Evolutionary conservation across 1,284 basidiomycete genomes (phyloP), one percentile per base, ranked within the genome.

Genomic region (Trichosporon ovoides): DNA sequence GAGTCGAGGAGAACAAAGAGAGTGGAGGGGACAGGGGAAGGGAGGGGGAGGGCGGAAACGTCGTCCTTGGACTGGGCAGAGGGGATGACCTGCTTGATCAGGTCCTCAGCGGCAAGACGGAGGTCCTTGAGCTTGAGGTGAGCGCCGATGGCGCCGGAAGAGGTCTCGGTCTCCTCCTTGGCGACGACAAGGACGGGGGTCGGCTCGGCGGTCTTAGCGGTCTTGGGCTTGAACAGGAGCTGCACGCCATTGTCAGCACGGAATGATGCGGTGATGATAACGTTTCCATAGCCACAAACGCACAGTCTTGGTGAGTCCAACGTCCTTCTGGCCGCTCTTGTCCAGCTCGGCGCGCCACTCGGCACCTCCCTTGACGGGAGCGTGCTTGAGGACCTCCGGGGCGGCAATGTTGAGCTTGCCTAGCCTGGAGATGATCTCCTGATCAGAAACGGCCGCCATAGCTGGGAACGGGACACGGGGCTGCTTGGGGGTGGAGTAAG

Each of bases 81-180:
- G 35, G 75, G 75, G 73, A 96, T 89, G 79, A 94, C 90, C 69
- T 94, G 88, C 56, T 83, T 83, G 70, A 96, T 81, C 36, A 96
- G 82, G 71, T 96, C 92, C 70, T 90, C 88, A 35, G 85, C 84
- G n/a, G 91, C 93, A 55, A 95, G 78, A 43, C 92, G 82, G 68
- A 96, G 81, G 63, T 96, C 92, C 80, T 96, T 95, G 77, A 96
- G 78, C 70, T 86, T 86, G 62, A 98, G 82, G 72, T 87, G 86
- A 78, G 89, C 89, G 43, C 84, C 89, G 62, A 96, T 83, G 10
- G 86, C 83, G 3, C 79, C 82, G 0, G 89, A 87, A 70, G 78
- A 71, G 18, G 88, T 89, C 71, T 93, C 88, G 16, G 90, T 90
- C 38, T 84, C 81, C 69, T 95, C 91, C 68, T 85, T 82, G 9